Conservation (phyloP, 805 yeast genomes). For the Candida maltosa region DNA sequence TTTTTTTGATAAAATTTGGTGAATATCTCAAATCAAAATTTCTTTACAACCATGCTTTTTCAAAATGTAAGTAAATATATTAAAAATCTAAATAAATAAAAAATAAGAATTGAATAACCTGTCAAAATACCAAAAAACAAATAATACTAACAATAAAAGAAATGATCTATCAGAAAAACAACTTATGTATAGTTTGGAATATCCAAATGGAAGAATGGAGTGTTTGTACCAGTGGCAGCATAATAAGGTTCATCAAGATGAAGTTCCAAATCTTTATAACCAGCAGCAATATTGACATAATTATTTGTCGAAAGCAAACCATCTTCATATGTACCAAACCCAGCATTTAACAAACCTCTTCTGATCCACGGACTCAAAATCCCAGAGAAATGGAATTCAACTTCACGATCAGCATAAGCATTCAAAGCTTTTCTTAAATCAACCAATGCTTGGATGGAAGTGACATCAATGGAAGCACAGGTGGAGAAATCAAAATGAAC, state of each 20-base stretch:
- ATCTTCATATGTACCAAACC: slow-evolving; percentile 64
- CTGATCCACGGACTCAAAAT: slow-evolving; percentile 84
- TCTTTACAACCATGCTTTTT: too few species aligned
- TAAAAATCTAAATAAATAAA: too few species aligned
- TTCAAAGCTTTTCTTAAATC: slow-evolving; percentile 73
- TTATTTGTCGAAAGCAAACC: slow-evolving; percentile 34
- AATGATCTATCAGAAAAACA: neutral
- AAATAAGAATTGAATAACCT: neutral
- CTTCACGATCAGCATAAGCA: slow-evolving; percentile 74
- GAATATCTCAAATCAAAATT: too few species aligned
- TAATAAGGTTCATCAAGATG: slow-evolving; percentile 27
- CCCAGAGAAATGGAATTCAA: slow-evolving; percentile 88
- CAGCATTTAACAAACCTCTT: slow-evolving; percentile 68
- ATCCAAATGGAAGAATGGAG: slow-evolving; percentile 78
- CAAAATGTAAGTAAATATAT: too few species aligned
- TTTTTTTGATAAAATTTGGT: too few species aligned
- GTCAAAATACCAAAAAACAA: neutral
- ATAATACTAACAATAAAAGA: slow-evolving; percentile 1
- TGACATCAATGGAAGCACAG: slow-evolving; percentile 72
- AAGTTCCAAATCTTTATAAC: slow-evolving; percentile 30
- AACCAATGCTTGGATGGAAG: slow-evolving; percentile 73
- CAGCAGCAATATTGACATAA: slow-evolving; percentile 36
- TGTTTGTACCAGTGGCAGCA: slow-evolving; percentile 60
- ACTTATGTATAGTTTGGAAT: slow-evolving; percentile 54
- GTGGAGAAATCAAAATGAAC: slow-evolving; percentile 80